Evolutionary conservation across 257 asterid species (phyloP), one percentile per base, ranked within the genome.

Genomic region (Echium plantagineum): DNA sequence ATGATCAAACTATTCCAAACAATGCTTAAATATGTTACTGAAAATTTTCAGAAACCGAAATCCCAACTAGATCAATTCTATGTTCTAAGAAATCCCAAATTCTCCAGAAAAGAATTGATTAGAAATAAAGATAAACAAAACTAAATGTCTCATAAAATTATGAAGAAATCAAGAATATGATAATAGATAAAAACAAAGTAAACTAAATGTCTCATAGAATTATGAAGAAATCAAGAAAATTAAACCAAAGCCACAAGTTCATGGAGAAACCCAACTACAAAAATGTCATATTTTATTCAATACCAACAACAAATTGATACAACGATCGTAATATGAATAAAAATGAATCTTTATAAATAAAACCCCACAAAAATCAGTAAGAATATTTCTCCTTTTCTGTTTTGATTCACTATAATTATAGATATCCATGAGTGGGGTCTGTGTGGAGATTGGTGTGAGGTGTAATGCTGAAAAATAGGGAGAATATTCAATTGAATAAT

Each of bases 291-390:
- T 61, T 60, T 42, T 42, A 28, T 28, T 28, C 7, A 28, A 28
- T 35, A 35, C 46, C 46, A 35, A 35, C 46, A 35, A 7, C 46
- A 35, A 5, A 35, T 35, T 35, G 13, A 35, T 35, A 7, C 10
- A 9, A 35, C 46, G 1, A 35, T 35, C 46, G 9, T 35, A 35
- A 35, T 7, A 19, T 5, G n/a, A 59, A 76, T 3, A 57, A 35
- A 35, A 57, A 17, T 56, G 59, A 67, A 51, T 52, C 42, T 32
- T 35, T 35, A 6, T 7, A 9, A 47, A 18, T 35, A 66, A 65
- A 63, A 42, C 5, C 17, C 68, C 72, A 74, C 78, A 70, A 69
- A 68, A 78, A 70, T 76, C 81, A 68, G 67, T 57, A 54, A 75
- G 72, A 64, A 72, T 67, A 60, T 59, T 60, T 57, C 66, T 53